Conservation (phyloP, 202 grass and related monocot genomes). For the Elaeis oleifera region DNA sequence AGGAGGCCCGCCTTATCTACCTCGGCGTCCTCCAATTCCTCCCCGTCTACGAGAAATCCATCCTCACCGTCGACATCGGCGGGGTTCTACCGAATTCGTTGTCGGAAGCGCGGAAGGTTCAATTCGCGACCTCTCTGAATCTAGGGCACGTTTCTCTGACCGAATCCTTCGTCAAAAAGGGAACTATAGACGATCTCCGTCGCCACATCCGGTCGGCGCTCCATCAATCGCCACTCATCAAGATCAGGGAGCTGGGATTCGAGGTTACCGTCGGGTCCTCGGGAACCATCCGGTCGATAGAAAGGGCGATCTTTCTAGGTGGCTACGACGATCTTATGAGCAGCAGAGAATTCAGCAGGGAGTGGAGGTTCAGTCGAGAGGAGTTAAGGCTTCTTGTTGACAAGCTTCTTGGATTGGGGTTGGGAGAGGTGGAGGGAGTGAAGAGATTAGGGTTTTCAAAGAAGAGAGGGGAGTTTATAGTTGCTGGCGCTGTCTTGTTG, state of each 20-base stretch:
- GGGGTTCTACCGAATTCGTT: conserved; percentile 18
- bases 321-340: not conserved
- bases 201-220: not conserved
- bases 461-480: conserved; percentile 8
- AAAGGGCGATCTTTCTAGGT: conserved; percentile 3
- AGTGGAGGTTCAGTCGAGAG: conserved; percentile 11
- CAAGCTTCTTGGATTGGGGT: not conserved
- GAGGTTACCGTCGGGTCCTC: conserved; percentile 3
- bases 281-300: conserved; percentile 8
- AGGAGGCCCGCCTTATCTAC: conserved; percentile 7
- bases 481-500: conserved; percentile 1
- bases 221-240: not conserved
- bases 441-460: conserved; percentile 3
- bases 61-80: conserved; percentile 6
- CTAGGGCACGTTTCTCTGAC: conserved; percentile 10
- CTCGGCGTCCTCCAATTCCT: conserved; percentile 12
- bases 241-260: not conserved
- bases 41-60: not conserved
- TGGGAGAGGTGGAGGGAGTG: not conserved
- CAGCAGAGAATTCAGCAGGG: not conserved
- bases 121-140: conserved; percentile 1
- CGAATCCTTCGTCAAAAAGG: not conserved
- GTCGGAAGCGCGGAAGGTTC: not conserved
- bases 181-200: not conserved
- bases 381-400: conserved; percentile 4